These are phyloP conservation scores for Pichia sp. DNA, from an alignment of 1,139 yeast species.

Conservation along the genomic window DNA sequence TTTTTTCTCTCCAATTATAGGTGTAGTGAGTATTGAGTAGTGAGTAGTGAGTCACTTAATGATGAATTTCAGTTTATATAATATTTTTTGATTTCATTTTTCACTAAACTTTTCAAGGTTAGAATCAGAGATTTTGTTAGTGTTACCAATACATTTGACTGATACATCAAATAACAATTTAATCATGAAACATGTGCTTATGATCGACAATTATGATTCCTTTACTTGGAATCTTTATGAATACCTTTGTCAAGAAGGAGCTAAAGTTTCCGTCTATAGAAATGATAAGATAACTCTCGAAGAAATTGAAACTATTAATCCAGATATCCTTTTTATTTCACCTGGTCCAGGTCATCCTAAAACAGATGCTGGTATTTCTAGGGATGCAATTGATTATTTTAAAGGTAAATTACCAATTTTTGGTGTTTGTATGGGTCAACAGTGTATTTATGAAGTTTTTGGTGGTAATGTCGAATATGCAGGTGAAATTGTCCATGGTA, in stretches of 20 bases:
- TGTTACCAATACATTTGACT: no score
- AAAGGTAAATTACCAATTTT: constrained; percentile 84
- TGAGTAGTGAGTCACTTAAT: no score
- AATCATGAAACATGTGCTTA: constrained; percentile 42
- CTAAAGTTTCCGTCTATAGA: constrained; percentile 74
- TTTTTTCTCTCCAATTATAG: no score
- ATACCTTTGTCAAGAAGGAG: constrained; percentile 81
- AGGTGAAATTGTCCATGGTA: constrained; percentile 97
- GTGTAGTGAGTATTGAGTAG: no score
- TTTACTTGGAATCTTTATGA: constrained; percentile 97
- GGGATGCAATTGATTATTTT: constrained; percentile 62
- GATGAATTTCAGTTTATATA: no score
- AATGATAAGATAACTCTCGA: constrained; percentile 75
- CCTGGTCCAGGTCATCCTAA: constrained; percentile 98
- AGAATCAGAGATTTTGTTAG: no score
- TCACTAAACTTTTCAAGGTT: no score
- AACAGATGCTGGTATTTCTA: constrained; percentile 83
- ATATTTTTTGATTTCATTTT: no score
- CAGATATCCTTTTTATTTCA: constrained; percentile 77
- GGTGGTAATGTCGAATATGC: constrained; percentile 91
- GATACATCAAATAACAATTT: neutral
- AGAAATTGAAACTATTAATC: constrained; percentile 60
- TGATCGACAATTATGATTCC: constrained; percentile 96
- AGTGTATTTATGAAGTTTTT: constrained; percentile 87
- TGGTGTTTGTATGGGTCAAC: constrained; percentile 98